Evolutionary conservation across 148 eudicot species (phyloP).

Genomic region (Heliamphora exappendiculata): DNA sequence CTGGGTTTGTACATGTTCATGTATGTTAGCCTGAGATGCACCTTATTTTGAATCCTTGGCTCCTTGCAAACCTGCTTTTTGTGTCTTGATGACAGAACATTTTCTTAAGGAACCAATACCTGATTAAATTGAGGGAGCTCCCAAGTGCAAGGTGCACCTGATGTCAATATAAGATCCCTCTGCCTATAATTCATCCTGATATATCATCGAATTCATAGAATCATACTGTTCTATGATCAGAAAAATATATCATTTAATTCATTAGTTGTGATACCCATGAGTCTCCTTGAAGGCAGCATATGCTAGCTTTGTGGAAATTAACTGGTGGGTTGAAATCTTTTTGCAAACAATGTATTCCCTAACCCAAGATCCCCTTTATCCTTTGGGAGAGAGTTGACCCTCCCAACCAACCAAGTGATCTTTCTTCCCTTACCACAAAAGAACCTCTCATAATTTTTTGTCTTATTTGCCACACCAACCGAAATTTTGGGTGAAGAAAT

Average conservation of each 20-base stretch:
- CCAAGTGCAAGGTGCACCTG: too few species aligned
- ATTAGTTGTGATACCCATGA: background rate
- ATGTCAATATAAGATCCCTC: background rate
- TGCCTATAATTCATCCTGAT: background rate
- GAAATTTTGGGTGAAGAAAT: too few species aligned
- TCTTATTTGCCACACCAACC: too few species aligned
- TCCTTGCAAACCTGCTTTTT: background rate
- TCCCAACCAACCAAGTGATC: too few species aligned
- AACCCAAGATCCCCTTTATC: too few species aligned
- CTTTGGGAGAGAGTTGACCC: too few species aligned
- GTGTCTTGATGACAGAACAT: background rate
- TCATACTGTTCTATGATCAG: too few species aligned
- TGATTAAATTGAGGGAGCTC: background rate
- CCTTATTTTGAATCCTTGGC: background rate
- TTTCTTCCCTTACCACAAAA: too few species aligned
- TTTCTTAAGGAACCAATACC: background rate
- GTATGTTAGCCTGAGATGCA: background rate
- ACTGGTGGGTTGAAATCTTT: background rate
- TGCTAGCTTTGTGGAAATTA: background rate
- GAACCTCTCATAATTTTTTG: too few species aligned
- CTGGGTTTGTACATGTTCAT: background rate
- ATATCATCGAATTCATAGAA: background rate
- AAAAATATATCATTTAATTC: too few species aligned
- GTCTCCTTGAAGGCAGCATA: background rate
- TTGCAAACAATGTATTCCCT: too few species aligned